A percentile compares a stretch with the other conserved stretches of the same genome.
phyloP scores from a whole-genome alignment of 176 grass and related monocot genomes.

The Dendrocalamus sinicus region DNA sequence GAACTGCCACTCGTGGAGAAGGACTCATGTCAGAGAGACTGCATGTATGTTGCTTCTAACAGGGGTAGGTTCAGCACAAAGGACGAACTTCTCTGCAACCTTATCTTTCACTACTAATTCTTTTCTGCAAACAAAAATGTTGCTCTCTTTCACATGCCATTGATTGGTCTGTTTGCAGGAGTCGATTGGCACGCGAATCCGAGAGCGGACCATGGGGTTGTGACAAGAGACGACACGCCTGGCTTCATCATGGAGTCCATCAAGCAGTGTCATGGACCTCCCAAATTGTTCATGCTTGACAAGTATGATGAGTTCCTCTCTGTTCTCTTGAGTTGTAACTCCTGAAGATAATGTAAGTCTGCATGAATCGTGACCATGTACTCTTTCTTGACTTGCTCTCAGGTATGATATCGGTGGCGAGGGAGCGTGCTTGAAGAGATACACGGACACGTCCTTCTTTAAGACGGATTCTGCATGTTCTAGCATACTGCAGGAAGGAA shows the following conservation, averaged over 20 bases:
- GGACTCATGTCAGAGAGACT: conserved; percentile 47
- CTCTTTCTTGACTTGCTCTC: conserved; percentile 21
- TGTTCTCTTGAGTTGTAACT: conserved; percentile 19
- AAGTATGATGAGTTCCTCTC: conserved; percentile 58
- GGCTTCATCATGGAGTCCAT: conserved; percentile 81
- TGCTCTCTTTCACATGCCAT: conserved; percentile 14
- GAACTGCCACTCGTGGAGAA: conserved; percentile 68
- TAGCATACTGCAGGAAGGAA: conserved; percentile 45
- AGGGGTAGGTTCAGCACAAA: conserved; percentile 53
- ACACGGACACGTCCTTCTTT: conserved; percentile 73
- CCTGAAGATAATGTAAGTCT: not conserved
- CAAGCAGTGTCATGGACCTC: conserved; percentile 77
- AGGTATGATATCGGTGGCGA: conserved; percentile 84
- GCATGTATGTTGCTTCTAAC: conserved; percentile 59
- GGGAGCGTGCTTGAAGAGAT: conserved; percentile 93
- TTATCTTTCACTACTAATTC: not conserved
- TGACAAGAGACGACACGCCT: conserved; percentile 71
- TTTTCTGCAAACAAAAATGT: not conserved
- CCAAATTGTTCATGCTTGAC: conserved; percentile 88
- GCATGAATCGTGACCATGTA: conserved; percentile 28
- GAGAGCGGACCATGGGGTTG: conserved; percentile 57
- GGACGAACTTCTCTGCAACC: not conserved
- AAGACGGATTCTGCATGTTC: conserved; percentile 59
- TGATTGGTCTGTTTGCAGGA: conserved; percentile 54
- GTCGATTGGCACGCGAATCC: conserved; percentile 65